Evolutionary conservation across 2,329 filamentous ascomycete species (phyloP), one percentile per base, ranked within the genome.

Genomic region (Ophiostoma angusticollis): DNA sequence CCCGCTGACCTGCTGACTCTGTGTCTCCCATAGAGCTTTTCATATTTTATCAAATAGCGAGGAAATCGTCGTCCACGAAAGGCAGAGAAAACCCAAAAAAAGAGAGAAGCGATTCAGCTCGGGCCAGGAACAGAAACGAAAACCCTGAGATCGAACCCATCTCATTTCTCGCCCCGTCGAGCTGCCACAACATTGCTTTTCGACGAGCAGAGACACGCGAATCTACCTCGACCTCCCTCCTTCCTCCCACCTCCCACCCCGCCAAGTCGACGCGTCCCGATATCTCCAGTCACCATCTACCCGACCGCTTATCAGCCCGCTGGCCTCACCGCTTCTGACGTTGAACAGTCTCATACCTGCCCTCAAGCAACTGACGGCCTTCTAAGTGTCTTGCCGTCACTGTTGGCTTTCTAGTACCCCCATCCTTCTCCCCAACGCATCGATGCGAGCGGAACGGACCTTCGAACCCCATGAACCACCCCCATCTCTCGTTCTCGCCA

Each of bases 391-490:
- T 29, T 9, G 19, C 24, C 27, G 18, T 21, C 14, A 22, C 4
- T 12, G 14, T 16, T 23, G 14, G 25, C 25, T 13, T 11, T 16
- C 25, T 12, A n/a, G 18, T 9, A 11, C 28, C 24, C 28, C 11
- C n/a, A 28, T n/a, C 14, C 29, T 11, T 19, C 18, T 9, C 19
- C 21, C 39, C 19, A 37, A 33, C 37, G 40, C 35, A 43, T 46
- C 39, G 38, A 48, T 48, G 46, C 42, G 40, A 46, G 39, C 39
- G 25, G 40, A 45, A 43, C 46, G 38, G 39, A 28, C 39, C 17
- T 31, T 35, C 33, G 38, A 14, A 44, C 24, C 43, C 28, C 36
- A 39, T 46, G 40, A 38, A 35, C 24, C 28, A 37, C 27, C 23
- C 9, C 27, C 25, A 6, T 38, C 16, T 33, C 12, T n/a, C n/a